Conservation (phyloP, 106 monocot species). For the Dendrobium chrysotoxum region DNA sequence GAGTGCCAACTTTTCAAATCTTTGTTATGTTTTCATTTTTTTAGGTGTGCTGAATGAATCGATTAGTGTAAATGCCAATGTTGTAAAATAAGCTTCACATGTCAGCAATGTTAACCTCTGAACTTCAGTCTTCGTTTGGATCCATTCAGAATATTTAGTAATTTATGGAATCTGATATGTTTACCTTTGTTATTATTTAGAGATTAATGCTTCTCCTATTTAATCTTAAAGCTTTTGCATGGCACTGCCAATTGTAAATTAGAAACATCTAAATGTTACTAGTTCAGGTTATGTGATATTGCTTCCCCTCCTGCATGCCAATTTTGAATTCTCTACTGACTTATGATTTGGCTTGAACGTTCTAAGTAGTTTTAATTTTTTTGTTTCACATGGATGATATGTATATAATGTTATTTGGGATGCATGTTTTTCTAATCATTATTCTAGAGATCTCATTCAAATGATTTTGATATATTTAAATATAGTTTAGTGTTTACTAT, state of each 20-base stretch:
- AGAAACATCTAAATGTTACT: background rate
- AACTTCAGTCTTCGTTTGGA: background rate
- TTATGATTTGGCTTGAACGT: background rate
- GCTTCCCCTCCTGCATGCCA: background rate
- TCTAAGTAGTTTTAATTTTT: background rate
- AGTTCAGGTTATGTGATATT: background rate
- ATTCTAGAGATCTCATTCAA: background rate
- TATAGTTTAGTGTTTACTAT: background rate
- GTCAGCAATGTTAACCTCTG: background rate
- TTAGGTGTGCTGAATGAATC: background rate
- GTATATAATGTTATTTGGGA: background rate
- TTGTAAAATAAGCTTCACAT: background rate
- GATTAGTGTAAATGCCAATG: background rate
- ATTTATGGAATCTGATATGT: background rate
- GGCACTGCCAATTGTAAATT: background rate
- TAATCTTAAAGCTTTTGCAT: background rate
- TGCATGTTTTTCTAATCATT: background rate
- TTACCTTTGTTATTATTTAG: background rate
- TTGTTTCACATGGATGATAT: background rate
- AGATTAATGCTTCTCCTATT: background rate
- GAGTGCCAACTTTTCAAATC: background rate
- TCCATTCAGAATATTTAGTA: background rate
- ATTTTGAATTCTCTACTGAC: background rate
- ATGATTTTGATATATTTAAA: background rate
- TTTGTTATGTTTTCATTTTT: background rate